Base-by-base conservation (phyloP, 2,329 filamentous ascomycete genomes). In the Fusarium newnesense region DNA sequence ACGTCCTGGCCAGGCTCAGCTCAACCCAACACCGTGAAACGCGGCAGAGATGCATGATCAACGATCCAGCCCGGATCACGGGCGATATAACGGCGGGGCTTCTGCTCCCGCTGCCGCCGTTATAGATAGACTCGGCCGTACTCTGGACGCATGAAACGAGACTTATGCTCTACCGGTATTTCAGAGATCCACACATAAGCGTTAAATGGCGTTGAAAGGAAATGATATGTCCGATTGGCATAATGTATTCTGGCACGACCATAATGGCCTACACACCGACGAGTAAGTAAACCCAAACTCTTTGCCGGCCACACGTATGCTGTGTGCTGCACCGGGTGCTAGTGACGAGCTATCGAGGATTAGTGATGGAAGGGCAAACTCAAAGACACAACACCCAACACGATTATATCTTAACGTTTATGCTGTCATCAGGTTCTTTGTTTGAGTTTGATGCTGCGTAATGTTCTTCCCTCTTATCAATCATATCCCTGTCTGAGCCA, bases 31-130 rank as follows among this genome's bases (percentile, higher is more conserved):
- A 49, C 24, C 39, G 15, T 10, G 28, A 66, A 46, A 61, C 58
- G 24, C 39, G 54, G 62, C 60, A 59, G 67, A 44, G 52, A 50
- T 44, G 50, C 26, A 49, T 34, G 52, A 56, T 44, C 46, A 36
- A 43, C 40, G 44, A 40, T 37, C 44, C 30, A 43, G 57, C 42
- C 58, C 58, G 59, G 36, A 67, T 59, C 40, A 50, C 40, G 56
- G 43, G 61, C 53, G 62, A 52, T 53, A 56, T 15, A 74, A 74
- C 67, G 70, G 70, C 53, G 52, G 70, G 70, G 70, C 64, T 65
- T 54, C 44, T 49, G 43, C 37, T 67, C 37, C 61, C 64, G 43
- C 47, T 58, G 34, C 43, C 60, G 42, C 54, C 44, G 47, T 52
- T 30, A 18, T n/a, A 49, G 43, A 26, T 30, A 63, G 43, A 39